Base-by-base conservation (phyloP, 2,329 filamentous ascomycete genomes). In the Akanthomyces muscarius region DNA sequence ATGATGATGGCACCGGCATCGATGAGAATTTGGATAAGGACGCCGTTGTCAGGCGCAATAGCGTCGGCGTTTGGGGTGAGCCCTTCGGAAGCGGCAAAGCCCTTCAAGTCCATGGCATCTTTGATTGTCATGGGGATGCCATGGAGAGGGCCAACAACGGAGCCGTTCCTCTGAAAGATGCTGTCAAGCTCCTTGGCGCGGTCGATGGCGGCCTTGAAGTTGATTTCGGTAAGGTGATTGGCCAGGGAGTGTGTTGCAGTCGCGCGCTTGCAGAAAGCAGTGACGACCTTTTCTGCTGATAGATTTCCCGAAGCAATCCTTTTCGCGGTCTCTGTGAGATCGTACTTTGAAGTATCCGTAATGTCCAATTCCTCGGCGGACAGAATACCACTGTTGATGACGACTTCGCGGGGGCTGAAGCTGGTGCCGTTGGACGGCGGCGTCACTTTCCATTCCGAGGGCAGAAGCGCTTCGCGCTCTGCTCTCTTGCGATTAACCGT, bases 81-180 rank as follows among this genome's bases (percentile, higher is more conserved):
- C 71, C 75, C 70, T 75, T 76, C 59, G 0, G 72, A 70, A 0
- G 75, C 83, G 64, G 83, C 80, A 3, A 82, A 74, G 2, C 78
- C 61, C 21, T 69, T 66, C 30, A 75, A 66, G 48, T 70, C 63
- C 66, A 80, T 78, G 62, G 78, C 75, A 58, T 80, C 76, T 63
- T 79, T 82, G 58, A 82, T 65, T 41, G 75, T 77, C 54, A 89
- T 76, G 0, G 86, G 85, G 0, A 88, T 75, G 18, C 86, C 86
- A 68, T 88, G 85, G 0, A 89, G 75, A 0, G 86, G 85, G 0
- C 86, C 86, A 14, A 58, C 42, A n/a, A 38, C 18, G 10, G 13
- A 36, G 6, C 42, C 55, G 18, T 42, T 47, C 25, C 30, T 23
- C 8, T 58, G 13, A 11, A 58, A 11, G 18, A 33, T 25, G 11